phyloP scores from a whole-genome alignment of 129 eudicot genomes.

The Logfia minima region DNA sequence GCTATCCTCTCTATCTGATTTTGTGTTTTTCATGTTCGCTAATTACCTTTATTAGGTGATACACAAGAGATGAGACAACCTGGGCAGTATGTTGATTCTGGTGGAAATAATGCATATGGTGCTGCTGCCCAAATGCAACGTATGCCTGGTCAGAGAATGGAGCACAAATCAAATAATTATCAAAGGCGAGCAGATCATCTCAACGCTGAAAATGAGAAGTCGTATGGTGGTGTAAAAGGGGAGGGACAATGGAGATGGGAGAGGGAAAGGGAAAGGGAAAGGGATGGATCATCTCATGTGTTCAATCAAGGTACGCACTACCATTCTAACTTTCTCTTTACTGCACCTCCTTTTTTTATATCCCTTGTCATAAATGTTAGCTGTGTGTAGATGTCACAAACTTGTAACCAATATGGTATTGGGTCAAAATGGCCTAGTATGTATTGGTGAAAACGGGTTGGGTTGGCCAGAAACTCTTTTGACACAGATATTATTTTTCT shows the following conservation, averaged over 20 bases:
- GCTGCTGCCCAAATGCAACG: constrained; percentile 46
- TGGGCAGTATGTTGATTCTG: constrained; percentile 47
- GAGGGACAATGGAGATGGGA: constrained; percentile 68
- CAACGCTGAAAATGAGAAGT: constrained; percentile 41
- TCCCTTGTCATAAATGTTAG: not conserved
- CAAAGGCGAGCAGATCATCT: constrained; percentile 43
- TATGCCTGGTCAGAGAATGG: constrained; percentile 53
- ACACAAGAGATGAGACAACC: constrained; percentile 46
- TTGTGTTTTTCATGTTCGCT: constrained; percentile 3
- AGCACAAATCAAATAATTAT: constrained; percentile 45
- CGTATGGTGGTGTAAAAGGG: constrained; percentile 44
- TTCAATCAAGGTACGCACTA: constrained; percentile 46
- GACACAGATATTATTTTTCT: not conserved
- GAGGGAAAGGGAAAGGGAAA: constrained; percentile 41
- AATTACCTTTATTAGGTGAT: constrained; percentile 25
- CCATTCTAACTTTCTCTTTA: not conserved
- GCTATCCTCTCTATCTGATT: not conserved
- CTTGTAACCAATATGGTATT: not conserved
- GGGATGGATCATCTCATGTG: constrained; percentile 57
- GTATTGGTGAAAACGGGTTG: not conserved
- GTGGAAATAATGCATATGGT: constrained; percentile 42
- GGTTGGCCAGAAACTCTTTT: not conserved
- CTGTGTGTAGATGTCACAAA: not conserved
- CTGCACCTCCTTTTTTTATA: constrained; percentile 3
- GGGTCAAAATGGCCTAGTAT: not conserved